Base-by-base conservation (phyloP, 31 red algal species). In the Odonthalia washingtoniensis region DNA sequence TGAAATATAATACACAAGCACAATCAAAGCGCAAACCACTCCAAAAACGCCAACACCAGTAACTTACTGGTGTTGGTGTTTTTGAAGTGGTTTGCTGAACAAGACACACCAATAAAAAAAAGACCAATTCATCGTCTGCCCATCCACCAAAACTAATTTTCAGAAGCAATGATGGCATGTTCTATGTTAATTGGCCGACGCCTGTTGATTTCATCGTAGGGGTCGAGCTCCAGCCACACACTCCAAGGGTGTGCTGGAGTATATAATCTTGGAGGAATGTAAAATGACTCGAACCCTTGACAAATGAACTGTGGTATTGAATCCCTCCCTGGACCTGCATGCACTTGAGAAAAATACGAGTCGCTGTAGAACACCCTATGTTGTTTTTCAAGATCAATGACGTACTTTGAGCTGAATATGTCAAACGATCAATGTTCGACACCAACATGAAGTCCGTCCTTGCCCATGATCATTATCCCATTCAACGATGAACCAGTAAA, bases 341-440 rank as follows among this genome's bases (percentile, higher is more conserved):
- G 28, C 9, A 70, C 66, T 18, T 33, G 12, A 9, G 9, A 12
- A 36, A 70, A 70, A 9, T 30, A 21, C 28, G 66, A 26, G 27
- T 70, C 66, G 12, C 14, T 70, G 66, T 70, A 70, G 66, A 70
- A 70, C 5, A 70, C 66, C 12, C 66, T 26, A 36, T 70, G 5
- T 26, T 57, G 49, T 21, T 57, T 21, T 21, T 57, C 12, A 14
- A 57, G 49, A 14, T 21, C 21, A 21, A 57, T 21, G 12, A 57
- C 49, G 21, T 9, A 9, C 12, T 57, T 21, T 21, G 49, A 57
- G 12, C 21, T 57, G 49, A 57, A 57, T 14, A 57, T 57, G 21
- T 57, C 49, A 21, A 57, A 57, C 21, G 12, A 14, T 14, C 49
- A 57, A 21, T 57, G 21, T 21, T 57, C 49, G 21, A 57, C 12